These are phyloP conservation scores for Sphaerulina musiva DNA, from an alignment of 2,329 filamentous ascomycete species.

Conservation along the genomic window DNA sequence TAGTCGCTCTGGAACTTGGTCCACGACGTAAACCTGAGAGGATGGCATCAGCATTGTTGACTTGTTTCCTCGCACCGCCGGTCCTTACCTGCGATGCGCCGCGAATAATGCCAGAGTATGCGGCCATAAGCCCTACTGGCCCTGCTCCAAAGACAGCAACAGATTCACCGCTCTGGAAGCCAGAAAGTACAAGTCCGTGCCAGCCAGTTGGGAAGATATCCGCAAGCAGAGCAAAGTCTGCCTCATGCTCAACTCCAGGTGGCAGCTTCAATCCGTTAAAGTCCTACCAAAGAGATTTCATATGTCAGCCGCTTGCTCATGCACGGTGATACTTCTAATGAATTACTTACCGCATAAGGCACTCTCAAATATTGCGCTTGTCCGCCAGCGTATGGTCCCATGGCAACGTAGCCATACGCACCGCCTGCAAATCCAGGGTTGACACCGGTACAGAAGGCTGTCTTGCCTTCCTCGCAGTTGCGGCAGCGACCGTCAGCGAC, in stretches of 20 bases:
- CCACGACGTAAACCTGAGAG: constrained; percentile 52
- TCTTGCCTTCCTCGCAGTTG: constrained; percentile 59
- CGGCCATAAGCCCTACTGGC: constrained; percentile 60
- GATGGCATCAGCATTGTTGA: no score
- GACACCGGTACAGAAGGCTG: constrained; percentile 59
- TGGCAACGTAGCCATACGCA: constrained; percentile 13
- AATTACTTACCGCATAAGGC: constrained; percentile 46
- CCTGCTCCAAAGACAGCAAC: constrained; percentile 56
- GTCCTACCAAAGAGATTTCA: constrained; percentile 34
- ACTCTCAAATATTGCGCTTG: constrained; percentile 60
- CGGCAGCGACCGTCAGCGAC: constrained; percentile 57
- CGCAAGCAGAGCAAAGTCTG: constrained; percentile 51
- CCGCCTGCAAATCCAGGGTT: constrained; percentile 52
- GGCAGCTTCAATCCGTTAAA: constrained; percentile 58
- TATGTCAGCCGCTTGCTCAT: no score
- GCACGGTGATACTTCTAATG: no score
- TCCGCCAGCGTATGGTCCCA: constrained; percentile 48
- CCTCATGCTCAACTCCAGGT: constrained; percentile 54
- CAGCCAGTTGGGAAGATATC: constrained; percentile 44
- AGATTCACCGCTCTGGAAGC: constrained; percentile 56
- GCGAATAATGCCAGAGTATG: constrained; percentile 55
- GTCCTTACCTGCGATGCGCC: constrained; percentile 46
- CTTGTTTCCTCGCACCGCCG: no score
- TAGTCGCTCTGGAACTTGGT: constrained; percentile 55
- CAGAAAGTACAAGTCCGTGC: constrained; percentile 53